Percentiles rank a stretch among this genome's conserved stretches.
Conservation (phyloP, 2,329 filamentous ascomycete genomes). For the Xylaria sp. region DNA sequence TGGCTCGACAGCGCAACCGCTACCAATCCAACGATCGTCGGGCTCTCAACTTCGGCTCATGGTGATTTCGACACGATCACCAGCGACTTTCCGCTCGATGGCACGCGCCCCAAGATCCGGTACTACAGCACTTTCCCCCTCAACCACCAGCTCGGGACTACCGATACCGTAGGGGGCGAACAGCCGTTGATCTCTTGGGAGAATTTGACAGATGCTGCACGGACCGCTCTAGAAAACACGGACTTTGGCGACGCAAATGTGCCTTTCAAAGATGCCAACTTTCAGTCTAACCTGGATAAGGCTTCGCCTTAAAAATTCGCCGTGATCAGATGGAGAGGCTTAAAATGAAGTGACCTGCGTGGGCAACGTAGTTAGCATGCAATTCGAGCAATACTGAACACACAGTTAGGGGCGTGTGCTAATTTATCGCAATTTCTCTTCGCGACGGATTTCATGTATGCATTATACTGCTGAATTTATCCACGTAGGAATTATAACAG, state of each 20-base stretch:
- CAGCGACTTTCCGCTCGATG: conserved; percentile 33
- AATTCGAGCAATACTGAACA: no score
- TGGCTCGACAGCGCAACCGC: conserved; percentile 39
- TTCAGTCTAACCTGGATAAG: conserved; percentile 30
- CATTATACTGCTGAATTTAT: no score
- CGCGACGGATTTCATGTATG: no score
- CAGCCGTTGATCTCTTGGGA: conserved; percentile 51
- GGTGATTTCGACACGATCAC: conserved; percentile 40
- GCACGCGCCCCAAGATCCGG: conserved; percentile 39
- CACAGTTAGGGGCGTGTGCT: no score
- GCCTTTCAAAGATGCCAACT: conserved; percentile 44
- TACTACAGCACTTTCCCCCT: conserved; percentile 42
- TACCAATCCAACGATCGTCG: conserved; percentile 39
- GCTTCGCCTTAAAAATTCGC: conserved; percentile 28
- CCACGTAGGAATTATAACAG: no score
- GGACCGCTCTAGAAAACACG: conserved; percentile 43
- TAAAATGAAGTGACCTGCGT: no score
- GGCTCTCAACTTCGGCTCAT: conserved; percentile 43
- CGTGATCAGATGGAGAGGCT: no score
- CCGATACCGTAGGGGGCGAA: conserved; percentile 42
- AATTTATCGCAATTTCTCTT: no score
- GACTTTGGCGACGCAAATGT: conserved; percentile 49
- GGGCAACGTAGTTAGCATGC: no score
- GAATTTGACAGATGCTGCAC: conserved; percentile 41
- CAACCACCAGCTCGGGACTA: conserved; percentile 46